These are phyloP conservation scores for Graphilbum sp. DNA, from an alignment of 2,329 filamentous ascomycete genomes.

Conservation along the genomic window DNA sequence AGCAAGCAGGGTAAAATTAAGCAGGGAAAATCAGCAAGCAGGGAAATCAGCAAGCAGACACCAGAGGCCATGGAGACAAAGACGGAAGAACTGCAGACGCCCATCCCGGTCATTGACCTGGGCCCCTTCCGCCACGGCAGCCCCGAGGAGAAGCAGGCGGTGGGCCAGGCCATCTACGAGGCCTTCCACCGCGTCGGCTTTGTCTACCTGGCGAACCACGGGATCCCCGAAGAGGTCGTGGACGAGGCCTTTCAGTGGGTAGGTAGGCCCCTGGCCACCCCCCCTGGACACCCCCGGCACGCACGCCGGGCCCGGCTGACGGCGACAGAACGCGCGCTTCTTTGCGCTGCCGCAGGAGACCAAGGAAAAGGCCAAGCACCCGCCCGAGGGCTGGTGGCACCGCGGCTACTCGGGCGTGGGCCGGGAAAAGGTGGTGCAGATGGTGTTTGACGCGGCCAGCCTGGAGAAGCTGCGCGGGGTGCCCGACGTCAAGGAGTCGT, in stretches of 20 bases:
- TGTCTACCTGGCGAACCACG: slow-evolving; percentile 19
- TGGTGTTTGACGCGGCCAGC: slow-evolving; percentile 16
- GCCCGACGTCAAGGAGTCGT: slow-evolving; percentile 23
- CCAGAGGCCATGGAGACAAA: no score
- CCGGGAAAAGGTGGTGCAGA: slow-evolving; percentile 19
- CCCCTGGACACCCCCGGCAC: background rate
- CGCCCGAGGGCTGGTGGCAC: slow-evolving; percentile 19
- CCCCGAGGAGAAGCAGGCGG: slow-evolving; percentile 1
- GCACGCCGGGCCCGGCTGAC: no score
- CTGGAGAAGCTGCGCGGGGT: slow-evolving; percentile 10
- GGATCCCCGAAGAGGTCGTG: slow-evolving; percentile 17
- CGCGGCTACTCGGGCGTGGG: slow-evolving; percentile 20
- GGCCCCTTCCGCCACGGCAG: slow-evolving; percentile 3
- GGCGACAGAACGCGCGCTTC: slow-evolving; percentile 11
- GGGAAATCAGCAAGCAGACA: no score
- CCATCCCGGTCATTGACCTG: slow-evolving; percentile 9
- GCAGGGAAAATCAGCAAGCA: no score
- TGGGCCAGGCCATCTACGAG: slow-evolving; percentile 7
- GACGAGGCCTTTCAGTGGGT: slow-evolving; percentile 19
- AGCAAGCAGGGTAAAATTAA: no score
- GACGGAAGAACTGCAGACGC: no score
- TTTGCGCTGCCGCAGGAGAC: slow-evolving; percentile 16
- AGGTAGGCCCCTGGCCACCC: slow-evolving; percentile 10
- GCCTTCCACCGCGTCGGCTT: slow-evolving; percentile 18
- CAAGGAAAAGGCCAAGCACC: slow-evolving; percentile 19